phyloP scores from a whole-genome alignment of 2,329 filamentous ascomycete genomes.

The Aquanectria penicillioides region DNA sequence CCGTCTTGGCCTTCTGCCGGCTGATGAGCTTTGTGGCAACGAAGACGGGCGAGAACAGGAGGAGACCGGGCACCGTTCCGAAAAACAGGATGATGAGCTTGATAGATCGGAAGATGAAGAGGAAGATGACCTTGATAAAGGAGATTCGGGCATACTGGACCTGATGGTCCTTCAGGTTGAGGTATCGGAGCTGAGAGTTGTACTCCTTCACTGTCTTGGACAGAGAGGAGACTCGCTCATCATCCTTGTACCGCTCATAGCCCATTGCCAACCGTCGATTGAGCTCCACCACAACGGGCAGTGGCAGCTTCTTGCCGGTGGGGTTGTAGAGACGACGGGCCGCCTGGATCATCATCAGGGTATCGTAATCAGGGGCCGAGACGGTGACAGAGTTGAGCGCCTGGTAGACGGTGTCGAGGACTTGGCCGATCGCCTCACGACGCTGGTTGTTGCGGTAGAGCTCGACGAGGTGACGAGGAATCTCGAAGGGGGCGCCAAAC shows the following conservation, averaged over 20 bases:
- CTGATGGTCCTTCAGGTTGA: conserved; percentile 93
- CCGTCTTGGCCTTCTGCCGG: conserved; percentile 82
- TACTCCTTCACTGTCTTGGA: conserved; percentile 83
- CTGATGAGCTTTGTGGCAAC: conserved; percentile 86
- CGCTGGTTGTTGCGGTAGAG: conserved; percentile 86
- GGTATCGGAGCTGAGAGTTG: conserved; percentile 84
- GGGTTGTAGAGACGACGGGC: conserved; percentile 93
- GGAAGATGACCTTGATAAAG: conserved; percentile 77
- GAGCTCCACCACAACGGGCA: conserved; percentile 92
- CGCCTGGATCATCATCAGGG: conserved; percentile 95
- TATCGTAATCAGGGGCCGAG: conserved; percentile 93
- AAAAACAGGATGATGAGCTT: conserved; percentile 82
- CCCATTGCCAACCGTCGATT: conserved; percentile 91
- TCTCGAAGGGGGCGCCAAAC: conserved; percentile 89
- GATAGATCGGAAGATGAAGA: conserved; percentile 80
- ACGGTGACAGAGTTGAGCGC: conserved; percentile 89
- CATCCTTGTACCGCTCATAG: conserved; percentile 92
- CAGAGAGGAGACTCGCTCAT: conserved; percentile 81
- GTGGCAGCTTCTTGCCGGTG: conserved; percentile 90
- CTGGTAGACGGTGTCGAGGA: conserved; percentile 88
- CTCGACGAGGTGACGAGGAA: conserved; percentile 83
- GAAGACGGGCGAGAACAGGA: conserved; percentile 91
- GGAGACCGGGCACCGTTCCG: conserved; percentile 84
- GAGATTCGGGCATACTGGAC: conserved; percentile 91
- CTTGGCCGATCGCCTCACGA: conserved; percentile 84